These are phyloP conservation scores for Diddensiella caesifluorescens DNA, from an alignment of 805 yeast species.

Conservation along the genomic window DNA sequence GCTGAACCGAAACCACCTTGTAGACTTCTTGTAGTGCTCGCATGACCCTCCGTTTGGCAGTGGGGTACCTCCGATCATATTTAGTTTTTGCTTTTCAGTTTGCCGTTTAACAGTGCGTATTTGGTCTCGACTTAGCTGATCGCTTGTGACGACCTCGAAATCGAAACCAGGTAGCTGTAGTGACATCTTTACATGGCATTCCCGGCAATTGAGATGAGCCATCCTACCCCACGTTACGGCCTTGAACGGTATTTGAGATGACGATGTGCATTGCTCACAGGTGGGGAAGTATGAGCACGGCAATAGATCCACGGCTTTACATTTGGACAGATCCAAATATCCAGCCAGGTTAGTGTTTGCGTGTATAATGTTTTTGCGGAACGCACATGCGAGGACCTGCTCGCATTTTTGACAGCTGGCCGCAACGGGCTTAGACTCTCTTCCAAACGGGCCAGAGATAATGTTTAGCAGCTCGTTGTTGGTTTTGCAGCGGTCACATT, in stretches of 20 bases:
- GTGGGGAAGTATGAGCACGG: constrained; percentile 35
- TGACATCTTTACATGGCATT: constrained; percentile 35
- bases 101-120: constrained; percentile 19
- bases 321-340: constrained; percentile 36
- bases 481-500: constrained; percentile 36
- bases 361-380: constrained; percentile 36
- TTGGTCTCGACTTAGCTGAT: constrained; percentile 21
- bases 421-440: constrained; percentile 29
- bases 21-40: constrained; percentile 37
- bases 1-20: constrained; percentile 40
- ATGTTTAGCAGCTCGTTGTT: constrained; percentile 32
- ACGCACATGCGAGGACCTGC: constrained; percentile 31
- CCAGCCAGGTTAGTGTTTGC: constrained; percentile 30
- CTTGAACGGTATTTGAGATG: constrained; percentile 26
- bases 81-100: constrained; percentile 25
- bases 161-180: constrained; percentile 31
- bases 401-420: constrained; percentile 34
- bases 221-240: constrained; percentile 33
- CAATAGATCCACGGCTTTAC: constrained; percentile 33
- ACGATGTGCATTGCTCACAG: constrained; percentile 33
- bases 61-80: constrained; percentile 35
- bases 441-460: constrained; percentile 33
- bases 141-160: constrained; percentile 31
- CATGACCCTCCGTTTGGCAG: constrained; percentile 37
- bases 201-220: constrained; percentile 30